These are phyloP conservation scores for Corchorus capsularis DNA, from an alignment of 345 rosid species.

Conservation along the genomic window DNA sequence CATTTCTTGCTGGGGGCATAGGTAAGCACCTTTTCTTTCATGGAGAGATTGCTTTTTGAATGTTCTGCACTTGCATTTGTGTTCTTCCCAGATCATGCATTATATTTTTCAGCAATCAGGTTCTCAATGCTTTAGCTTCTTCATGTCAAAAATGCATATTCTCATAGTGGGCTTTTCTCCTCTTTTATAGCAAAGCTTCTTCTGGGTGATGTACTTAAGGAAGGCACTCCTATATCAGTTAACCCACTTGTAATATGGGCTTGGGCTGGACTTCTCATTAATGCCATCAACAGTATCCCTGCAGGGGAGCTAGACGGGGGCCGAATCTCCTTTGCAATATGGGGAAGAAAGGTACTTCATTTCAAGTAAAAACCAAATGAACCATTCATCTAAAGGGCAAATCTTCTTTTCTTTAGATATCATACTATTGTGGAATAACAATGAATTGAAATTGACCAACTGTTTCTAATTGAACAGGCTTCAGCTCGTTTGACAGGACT, in stretches of 20 bases:
- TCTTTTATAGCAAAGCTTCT: conserved; percentile 70
- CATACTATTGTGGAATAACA: not conserved
- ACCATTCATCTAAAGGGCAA: no score
- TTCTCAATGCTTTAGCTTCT: not conserved
- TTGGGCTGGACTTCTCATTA: conserved; percentile 94
- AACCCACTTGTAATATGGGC: conserved; percentile 93
- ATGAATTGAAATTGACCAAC: conserved; percentile 15
- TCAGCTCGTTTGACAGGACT: conserved; percentile 64
- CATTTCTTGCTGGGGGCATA: conserved; percentile 83
- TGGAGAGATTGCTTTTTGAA: not conserved
- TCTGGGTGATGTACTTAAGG: conserved; percentile 82
- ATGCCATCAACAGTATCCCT: conserved; percentile 94
- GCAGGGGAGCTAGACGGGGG: conserved; percentile 98
- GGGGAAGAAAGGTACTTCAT: conserved; percentile 89
- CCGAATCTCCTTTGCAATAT: conserved; percentile 73
- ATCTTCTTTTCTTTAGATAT: not conserved
- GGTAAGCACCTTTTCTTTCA: conserved; percentile 49
- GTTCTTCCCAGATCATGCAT: conserved; percentile 3
- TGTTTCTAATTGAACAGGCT: conserved; percentile 46
- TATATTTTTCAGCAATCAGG: conserved; percentile 2
- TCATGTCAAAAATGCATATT: conserved; percentile 10
- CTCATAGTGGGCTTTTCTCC: conserved; percentile 18
- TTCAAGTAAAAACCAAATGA: not conserved
- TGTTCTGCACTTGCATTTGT: not conserved
- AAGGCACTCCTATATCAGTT: conserved; percentile 79